phyloP scores from a whole-genome alignment of 352 stramenopile genomes.

The Phytophthora litchii region DNA sequence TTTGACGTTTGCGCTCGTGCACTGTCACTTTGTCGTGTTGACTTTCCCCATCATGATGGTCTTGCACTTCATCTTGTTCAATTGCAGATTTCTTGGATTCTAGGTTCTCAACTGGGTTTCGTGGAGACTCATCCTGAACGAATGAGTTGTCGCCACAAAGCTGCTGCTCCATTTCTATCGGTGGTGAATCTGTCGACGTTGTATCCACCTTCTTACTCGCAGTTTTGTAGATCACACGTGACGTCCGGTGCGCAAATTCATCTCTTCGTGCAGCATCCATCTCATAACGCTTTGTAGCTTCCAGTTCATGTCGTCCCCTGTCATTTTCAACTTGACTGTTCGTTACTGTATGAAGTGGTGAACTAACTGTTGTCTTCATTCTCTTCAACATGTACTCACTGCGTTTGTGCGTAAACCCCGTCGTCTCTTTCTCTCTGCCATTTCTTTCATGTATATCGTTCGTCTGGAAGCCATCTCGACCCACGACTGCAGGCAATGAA shows the following conservation, averaged over 20 bases:
- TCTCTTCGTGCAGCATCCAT: background rate
- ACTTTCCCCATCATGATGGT: background rate
- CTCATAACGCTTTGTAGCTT: background rate
- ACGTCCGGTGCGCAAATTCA: background rate
- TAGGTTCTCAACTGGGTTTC: background rate
- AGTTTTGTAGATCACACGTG: background rate
- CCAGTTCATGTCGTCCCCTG: background rate
- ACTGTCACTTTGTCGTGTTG: constrained; percentile 31
- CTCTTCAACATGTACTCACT: background rate
- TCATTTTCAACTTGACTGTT: background rate
- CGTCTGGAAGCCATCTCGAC: background rate
- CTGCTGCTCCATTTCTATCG: constrained; percentile 7
- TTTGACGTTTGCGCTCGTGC: constrained; percentile 71
- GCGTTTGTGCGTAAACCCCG: background rate
- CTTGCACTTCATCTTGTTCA: background rate
- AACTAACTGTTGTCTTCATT: background rate
- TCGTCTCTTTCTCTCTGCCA: background rate
- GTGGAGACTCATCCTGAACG: too few relatives aligned
- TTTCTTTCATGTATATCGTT: background rate
- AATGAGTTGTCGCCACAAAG: background rate
- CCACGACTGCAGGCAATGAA: background rate
- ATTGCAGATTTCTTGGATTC: background rate
- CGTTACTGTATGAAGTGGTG: background rate
- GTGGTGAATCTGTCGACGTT: background rate
- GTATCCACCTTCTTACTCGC: background rate